phyloP scores from a whole-genome alignment of 148 eudicot genomes.

The Dysphania ambrosioides region DNA sequence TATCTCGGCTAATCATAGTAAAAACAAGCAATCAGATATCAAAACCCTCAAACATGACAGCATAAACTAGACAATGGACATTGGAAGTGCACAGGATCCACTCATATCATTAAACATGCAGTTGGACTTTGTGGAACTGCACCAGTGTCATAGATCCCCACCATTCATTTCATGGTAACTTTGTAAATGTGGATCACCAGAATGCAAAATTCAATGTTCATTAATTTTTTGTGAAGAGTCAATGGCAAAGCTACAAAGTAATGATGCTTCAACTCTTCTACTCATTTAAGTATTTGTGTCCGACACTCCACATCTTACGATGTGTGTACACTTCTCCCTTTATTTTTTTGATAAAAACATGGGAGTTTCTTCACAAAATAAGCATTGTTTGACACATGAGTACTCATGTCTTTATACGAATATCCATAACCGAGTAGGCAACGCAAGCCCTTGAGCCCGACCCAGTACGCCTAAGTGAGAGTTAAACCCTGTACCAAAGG shows the following conservation, averaged over 20 bases:
- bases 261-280: too few relatives aligned
- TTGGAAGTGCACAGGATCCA: neutral
- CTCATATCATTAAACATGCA: neutral
- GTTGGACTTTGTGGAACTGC: neutral
- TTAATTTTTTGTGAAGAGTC: neutral
- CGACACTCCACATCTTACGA: too few relatives aligned
- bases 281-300: too few relatives aligned
- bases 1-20: slow-evolving; percentile 70
- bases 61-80: neutral
- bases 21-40: slow-evolving; percentile 2
- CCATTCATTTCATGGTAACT: slow-evolving; percentile 5
- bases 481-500: neutral
- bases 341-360: too few relatives aligned
- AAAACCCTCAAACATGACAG: neutral
- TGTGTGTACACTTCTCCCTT: too few relatives aligned
- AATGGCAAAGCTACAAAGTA: too few relatives aligned
- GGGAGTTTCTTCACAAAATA: too few relatives aligned
- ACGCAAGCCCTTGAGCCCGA: neutral
- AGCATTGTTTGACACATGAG: too few relatives aligned
- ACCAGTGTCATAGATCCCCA: neutral
- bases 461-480: neutral
- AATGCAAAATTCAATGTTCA: neutral
- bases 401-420: neutral
- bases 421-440: neutral
- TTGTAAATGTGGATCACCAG: neutral